Evolutionary conservation across 352 stramenopile species (phyloP), one percentile per base, ranked within the genome.

Genomic region (Phytopythium sindhum): DNA sequence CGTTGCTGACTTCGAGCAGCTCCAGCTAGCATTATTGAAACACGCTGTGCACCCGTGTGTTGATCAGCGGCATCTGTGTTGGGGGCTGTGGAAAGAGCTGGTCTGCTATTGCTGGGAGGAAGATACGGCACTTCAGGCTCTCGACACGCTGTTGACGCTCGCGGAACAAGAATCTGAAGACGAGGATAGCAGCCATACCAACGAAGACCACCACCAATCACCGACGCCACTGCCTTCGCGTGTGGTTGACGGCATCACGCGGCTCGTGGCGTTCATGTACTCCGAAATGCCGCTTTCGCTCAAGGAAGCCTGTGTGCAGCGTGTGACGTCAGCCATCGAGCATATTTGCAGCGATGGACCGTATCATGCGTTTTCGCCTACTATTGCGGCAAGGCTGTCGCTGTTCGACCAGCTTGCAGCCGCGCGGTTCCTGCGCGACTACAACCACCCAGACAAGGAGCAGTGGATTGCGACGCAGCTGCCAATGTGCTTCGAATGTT

Each of bases 401-500:
- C 45, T 92, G 17, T 58, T 92, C 0, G 75, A 88, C 45, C 68
- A 75, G 7, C 45, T 92, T 17, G 61, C 57, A 28, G 60, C 56
- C 7, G 66, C 72, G n/a, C 69, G 69, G 14, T 77, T 89, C 17
- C 42, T 93, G 35, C 70, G 69, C 52, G 57, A 73, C 24, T 86
- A 81, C 23, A 65, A 80, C 14, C 60, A 73, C 2, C 39, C 64
- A 2, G 63, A 73, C 54, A 89, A 90, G 53, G 72, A 88, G 52
- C 68, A 81, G 31, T 93, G 80, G 77, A 64, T 89, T 5, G 67
- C 69, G 6, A 82, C 80, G 52, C 88, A 89, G 48, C 60, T 93
- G 15, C 73, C 75, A 0, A 80, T 91, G 63, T 80, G 75, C 29
- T 80, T 88, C 33, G 78, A 93, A 63, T 93, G 80, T 56, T 83